Conservation (phyloP, 257 asterid genomes). For the Schizonepeta tenuifolia region DNA sequence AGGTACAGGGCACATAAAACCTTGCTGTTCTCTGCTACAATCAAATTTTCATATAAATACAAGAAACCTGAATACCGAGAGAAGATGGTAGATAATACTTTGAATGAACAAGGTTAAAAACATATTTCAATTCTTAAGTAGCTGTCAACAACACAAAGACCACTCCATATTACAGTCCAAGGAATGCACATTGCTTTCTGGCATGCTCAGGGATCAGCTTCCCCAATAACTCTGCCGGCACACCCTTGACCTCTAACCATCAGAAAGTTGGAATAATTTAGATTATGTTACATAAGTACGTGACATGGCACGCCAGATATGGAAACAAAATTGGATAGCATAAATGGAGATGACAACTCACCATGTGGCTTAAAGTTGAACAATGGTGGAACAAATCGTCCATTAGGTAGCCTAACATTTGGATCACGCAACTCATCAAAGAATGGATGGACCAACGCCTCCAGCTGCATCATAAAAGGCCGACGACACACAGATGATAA, state of each 20-base stretch:
- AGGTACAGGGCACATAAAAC: constrained; percentile 27
- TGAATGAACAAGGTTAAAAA: constrained; percentile 22
- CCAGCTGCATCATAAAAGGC: constrained; percentile 51
- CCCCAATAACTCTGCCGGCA: constrained; percentile 57
- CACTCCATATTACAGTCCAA: constrained; percentile 44
- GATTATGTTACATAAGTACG: not conserved
- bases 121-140: constrained; percentile 24
- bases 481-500: constrained; percentile 18
- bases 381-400: constrained; percentile 66
- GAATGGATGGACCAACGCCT: constrained; percentile 70
- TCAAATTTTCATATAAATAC: constrained; percentile 44
- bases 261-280: constrained; percentile 20
- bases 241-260: constrained; percentile 63
- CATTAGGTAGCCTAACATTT: constrained; percentile 68
- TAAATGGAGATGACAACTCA: constrained; percentile 18
- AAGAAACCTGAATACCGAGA: constrained; percentile 26
- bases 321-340: not conserved
- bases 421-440: constrained; percentile 73
- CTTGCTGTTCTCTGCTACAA: constrained; percentile 37
- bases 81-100: not conserved
- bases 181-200: constrained; percentile 72
- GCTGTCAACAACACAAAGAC: not conserved
- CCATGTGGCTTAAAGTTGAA: constrained; percentile 74
- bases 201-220: constrained; percentile 82
- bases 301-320: not conserved